Evolutionary conservation across 2,329 filamentous ascomycete species (phyloP), one percentile per base, ranked within the genome.

Genomic region (Pezicula neosporulosa): DNA sequence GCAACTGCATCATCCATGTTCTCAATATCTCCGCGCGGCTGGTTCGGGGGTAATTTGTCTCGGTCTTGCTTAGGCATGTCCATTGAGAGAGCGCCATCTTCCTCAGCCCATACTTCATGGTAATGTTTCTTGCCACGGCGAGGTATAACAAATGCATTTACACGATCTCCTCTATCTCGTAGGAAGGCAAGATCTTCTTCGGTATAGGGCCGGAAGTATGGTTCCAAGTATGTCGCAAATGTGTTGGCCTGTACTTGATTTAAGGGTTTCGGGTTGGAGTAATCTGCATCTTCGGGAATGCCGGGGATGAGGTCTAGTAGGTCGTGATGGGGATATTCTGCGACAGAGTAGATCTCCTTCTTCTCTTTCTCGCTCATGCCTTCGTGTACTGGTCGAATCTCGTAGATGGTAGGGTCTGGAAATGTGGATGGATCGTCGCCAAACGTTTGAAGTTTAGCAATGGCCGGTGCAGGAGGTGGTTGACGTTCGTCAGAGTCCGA

Each of bases 171-270:
- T 62, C 90, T 82, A 70, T 99, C 94, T 63, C 92, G 86, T 36
- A 99, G 71, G 66, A 97, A 99, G 1, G 90, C 90, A 43, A 97
- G 81, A 65, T 99, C 94, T 66, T 99, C 94, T 66, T 99, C 94
- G 0, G 87, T 89, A 60, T 96, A 87, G 0, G 88, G 85, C 6
- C 93, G 83, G 58, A 97, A 94, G 72, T 89, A 97, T 0, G 92
- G 90, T 57, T 99, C 94, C 49, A 95, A 81, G 66, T 94, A 96
- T 6, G 88, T 85, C n/a, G 88, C 86, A 69, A 99, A 99, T 2
- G 93, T 96, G 51, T 84, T 87, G 58, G 94, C 94, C 67, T 89
- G 92, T 68, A 97, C 94, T 73, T 99, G 94, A 63, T 93, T 96
- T 18, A 86, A 86, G 5, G 93, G 91, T 67, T 97, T 99, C 33